Evolutionary conservation across 768 basidiomycete genomes (phyloP).

Genomic region (Termitomyces sp.): DNA sequence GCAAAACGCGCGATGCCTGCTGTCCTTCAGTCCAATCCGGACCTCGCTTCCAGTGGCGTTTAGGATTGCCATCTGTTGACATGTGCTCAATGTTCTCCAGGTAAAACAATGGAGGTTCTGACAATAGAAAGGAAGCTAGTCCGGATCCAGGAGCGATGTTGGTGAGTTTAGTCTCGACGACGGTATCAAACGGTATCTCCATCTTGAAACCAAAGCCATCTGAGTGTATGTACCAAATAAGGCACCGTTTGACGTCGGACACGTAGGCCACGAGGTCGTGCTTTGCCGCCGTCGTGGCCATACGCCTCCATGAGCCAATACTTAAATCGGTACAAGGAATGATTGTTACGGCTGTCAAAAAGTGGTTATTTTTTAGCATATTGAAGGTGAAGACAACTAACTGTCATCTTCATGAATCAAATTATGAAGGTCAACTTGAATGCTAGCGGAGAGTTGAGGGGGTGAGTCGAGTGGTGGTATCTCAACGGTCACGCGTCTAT

Average conservation of each 20-base stretch:
- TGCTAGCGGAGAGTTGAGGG: constrained; percentile 44
- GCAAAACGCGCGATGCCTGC: constrained; percentile 59
- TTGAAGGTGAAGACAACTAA: constrained; percentile 30
- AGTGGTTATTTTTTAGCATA: constrained; percentile 1
- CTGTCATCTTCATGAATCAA: constrained; percentile 76
- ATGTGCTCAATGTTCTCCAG: constrained; percentile 40
- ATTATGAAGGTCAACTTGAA: constrained; percentile 53
- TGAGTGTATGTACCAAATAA: constrained; percentile 78
- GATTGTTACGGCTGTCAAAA: constrained; percentile 54
- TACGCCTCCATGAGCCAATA: constrained; percentile 76
- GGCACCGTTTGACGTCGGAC: constrained; percentile 56
- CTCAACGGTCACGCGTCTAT: constrained; percentile 26
- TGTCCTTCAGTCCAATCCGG: constrained; percentile 73
- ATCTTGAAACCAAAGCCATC: constrained; percentile 77
- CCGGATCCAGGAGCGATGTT: constrained; percentile 50
- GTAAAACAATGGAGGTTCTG: constrained; percentile 64
- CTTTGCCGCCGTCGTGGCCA: constrained; percentile 45
- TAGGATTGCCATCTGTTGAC: constrained; percentile 21
- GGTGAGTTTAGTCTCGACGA: constrained; percentile 52
- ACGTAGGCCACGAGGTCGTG: constrained; percentile 75
- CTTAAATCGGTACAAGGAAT: constrained; percentile 72
- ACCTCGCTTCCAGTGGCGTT: constrained; percentile 55
- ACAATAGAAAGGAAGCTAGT: constrained; percentile 58
- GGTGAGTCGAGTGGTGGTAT: constrained; percentile 38
- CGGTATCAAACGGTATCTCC: constrained; percentile 67